Base-by-base conservation (phyloP, 2,329 filamentous ascomycete genomes). In the Fusarium paranaense region DNA sequence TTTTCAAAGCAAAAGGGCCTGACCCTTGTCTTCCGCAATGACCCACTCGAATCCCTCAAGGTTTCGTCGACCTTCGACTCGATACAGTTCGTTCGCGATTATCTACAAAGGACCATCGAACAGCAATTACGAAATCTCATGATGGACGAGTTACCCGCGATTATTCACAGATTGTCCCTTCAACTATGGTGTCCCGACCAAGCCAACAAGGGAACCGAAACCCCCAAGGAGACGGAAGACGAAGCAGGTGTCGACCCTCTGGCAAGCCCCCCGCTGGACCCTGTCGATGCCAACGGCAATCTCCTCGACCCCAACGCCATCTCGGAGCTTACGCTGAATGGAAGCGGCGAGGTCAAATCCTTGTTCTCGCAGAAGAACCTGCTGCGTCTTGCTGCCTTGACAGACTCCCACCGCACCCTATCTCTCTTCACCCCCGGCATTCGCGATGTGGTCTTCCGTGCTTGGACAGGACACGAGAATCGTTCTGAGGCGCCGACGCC, bases 1-100 rank as follows among this genome's bases (percentile, higher is more conserved):
- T 99, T 99, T 82, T 98, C 96, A 4, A 96, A 95, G 81, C 95
- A 98, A 85, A 99, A 99, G 82, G 97, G 97, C 22, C 89, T 99
- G 66, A 99, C 97, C 2, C 88, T 99, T 57, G 97, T 99, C 52
- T 99, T 99, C 82, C 93, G 97, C 78, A 98, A 99, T 89, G 97
- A 99, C 81, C 97, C 97, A 6, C 91, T 99, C 71, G 97, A 99
- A 82, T 98, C 96, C 6, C 91, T 99, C 79, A 98, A 98, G 86
- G 97, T 99, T 75, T 98, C 96, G 1, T 98, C 96, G 76, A 99
- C 97, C 52, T 99, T 99, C 83, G 97, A 99, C 85, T 98, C 96
- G 14, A 99, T 99, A 79, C 96, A 97, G 52, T 99, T 99, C 80
- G 97, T 99, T 72, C 93, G 97, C 76, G 95, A 99, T 83, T 98